These are phyloP conservation scores for Ilyonectria sp. DNA, from an alignment of 2,329 filamentous ascomycete species.

Conservation along the genomic window DNA sequence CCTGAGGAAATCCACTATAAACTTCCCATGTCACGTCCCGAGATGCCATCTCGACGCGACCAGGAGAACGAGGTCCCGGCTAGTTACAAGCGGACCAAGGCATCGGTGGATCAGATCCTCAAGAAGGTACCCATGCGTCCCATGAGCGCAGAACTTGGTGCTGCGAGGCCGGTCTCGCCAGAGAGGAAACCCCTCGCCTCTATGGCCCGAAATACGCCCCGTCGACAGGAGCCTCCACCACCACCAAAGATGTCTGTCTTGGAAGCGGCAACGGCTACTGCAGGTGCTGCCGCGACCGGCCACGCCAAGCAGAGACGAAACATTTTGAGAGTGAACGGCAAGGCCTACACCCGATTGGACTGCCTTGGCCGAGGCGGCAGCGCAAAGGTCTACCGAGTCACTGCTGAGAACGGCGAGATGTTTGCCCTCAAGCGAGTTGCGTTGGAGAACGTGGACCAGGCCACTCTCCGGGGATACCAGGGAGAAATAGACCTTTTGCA, in stretches of 20 bases:
- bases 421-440: slow-evolving; percentile 95
- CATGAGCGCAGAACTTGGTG: slow-evolving; percentile 60
- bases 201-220: slow-evolving; percentile 79
- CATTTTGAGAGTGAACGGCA: slow-evolving; percentile 90
- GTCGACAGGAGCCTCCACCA: slow-evolving; percentile 82
- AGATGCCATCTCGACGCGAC: slow-evolving; percentile 76
- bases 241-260: slow-evolving; percentile 97
- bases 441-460: slow-evolving; percentile 89
- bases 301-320: slow-evolving; percentile 84
- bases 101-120: slow-evolving; percentile 66
- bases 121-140: slow-evolving; percentile 71
- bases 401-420: slow-evolving; percentile 96
- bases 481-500: slow-evolving; percentile 94
- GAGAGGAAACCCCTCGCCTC: slow-evolving; percentile 70
- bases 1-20: slow-evolving; percentile 65
- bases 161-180: slow-evolving; percentile 61
- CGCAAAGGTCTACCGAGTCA: slow-evolving; percentile 94
- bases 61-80: slow-evolving; percentile 88
- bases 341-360: slow-evolving; percentile 90
- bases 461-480: slow-evolving; percentile 88
- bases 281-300: slow-evolving; percentile 82
- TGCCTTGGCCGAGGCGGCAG: slow-evolving; percentile 93
- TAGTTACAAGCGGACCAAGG: slow-evolving; percentile 75
- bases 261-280: slow-evolving; percentile 89
- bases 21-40: slow-evolving; percentile 57